Base-by-base conservation (phyloP, 306 rosid genomes). In the Medicago ruthenica region DNA sequence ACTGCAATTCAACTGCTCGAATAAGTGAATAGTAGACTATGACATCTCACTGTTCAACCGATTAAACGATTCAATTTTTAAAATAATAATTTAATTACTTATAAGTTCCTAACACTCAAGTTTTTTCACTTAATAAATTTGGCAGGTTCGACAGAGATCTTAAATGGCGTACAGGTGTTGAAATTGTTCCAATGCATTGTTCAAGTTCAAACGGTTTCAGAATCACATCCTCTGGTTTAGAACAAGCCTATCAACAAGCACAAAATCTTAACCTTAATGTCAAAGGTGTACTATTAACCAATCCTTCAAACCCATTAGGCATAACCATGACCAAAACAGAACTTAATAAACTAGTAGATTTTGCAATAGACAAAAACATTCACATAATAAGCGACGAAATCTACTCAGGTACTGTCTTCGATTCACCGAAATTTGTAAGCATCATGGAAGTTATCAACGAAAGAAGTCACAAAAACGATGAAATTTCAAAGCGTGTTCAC, bases 251-350 rank as follows among this genome's bases (percentile, higher is more conserved):
- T 34, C 10, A 70, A 54, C 54, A 67, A 61, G 98, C 96, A 22
- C 71, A 78, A 44, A 61, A 69, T 0, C 76, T 54, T 3, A 86
- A 87, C 11, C 80, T 94, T 16, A 85, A 76, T 4, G 92, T 94
- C 2, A 94, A 89, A 83, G 98, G 96, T 6, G 88, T 94, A 2
- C 6, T 94, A 63, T 59, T 90, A 6, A 94, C 98, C 0, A 94
- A 92, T 82, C 98, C 89, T 44, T 92, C 98, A 0, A 94, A 94
- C 68, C 97, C 98, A 17, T 55, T 94, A 4, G 98, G 98, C 81
- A 88, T 83, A n/a, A 86, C 91, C 55, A 44, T 90, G 85, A 85
- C 76, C 21, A 76, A 17, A 34, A 63, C 71, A 0, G 98, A 94
- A 62, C 86, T 94, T 0, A 79, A 81, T 76, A 64, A 31, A 39